These are phyloP conservation scores for Gastrolobium villosum DNA, from an alignment of 306 rosid genomes.

Conservation along the genomic window DNA sequence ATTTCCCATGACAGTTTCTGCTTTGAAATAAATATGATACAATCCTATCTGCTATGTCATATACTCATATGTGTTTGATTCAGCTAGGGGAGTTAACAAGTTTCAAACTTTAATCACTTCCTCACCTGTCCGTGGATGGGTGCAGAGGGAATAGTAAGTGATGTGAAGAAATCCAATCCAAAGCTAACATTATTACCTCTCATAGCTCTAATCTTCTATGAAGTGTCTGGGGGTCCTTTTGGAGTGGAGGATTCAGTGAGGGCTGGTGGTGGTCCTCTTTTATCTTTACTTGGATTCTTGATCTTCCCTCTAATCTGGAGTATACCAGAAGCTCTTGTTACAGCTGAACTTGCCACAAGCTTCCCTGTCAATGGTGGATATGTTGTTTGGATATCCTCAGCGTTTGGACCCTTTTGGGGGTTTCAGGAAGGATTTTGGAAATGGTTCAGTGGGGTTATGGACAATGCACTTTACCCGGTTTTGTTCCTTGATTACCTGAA, in stretches of 20 bases:
- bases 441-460: conserved; percentile 97
- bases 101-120: neutral
- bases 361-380: conserved; percentile 91
- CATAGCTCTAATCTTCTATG: conserved; percentile 88
- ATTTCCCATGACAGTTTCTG: neutral
- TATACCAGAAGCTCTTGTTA: conserved; percentile 83
- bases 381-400: conserved; percentile 83
- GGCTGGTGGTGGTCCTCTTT: conserved; percentile 86
- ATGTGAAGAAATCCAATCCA: conserved; percentile 56
- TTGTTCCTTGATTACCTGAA: conserved; percentile 88
- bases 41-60: neutral
- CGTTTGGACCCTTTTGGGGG: conserved; percentile 95
- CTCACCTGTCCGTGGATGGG: conserved; percentile 51
- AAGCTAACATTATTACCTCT: conserved; percentile 87
- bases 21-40: no score
- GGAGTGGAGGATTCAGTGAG: conserved; percentile 88
- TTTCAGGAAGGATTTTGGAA: conserved; percentile 95
- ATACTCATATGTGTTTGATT: conserved; percentile 7
- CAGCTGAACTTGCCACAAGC: conserved; percentile 92
- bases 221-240: conserved; percentile 95
- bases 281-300: conserved; percentile 77
- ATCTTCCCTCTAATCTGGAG: conserved; percentile 88
- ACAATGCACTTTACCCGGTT: conserved; percentile 92
- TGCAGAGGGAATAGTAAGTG: conserved; percentile 57
- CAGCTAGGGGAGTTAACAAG: conserved; percentile 24